These are phyloP conservation scores for Sequoiadendron giganteum DNA, from an alignment of 75 land plant species.

Conservation along the genomic window DNA sequence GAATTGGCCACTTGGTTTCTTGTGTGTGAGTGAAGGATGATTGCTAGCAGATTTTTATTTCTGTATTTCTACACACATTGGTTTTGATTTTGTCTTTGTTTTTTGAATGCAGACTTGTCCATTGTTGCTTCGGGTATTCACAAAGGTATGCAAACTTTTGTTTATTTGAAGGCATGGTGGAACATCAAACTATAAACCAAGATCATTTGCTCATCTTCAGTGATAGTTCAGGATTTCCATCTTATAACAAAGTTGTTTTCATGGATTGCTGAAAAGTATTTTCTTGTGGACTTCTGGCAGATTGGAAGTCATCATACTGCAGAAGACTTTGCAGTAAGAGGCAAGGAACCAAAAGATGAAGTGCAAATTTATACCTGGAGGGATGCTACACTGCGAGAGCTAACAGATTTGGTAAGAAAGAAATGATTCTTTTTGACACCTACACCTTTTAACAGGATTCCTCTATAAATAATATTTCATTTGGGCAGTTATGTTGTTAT, in stretches of 20 bases:
- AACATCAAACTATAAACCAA: neutral
- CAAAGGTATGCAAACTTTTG: conserved; percentile 56
- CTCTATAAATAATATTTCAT: neutral
- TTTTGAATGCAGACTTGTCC: conserved; percentile 75
- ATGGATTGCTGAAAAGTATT: neutral
- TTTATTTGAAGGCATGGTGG: neutral
- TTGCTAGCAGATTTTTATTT: neutral
- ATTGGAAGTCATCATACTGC: conserved; percentile 72
- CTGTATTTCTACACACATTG: neutral
- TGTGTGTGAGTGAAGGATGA: neutral
- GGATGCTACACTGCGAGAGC: conserved; percentile 89
- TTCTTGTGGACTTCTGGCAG: conserved; percentile 21
- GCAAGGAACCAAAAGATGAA: conserved; percentile 92
- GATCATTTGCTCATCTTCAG: neutral
- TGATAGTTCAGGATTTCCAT: neutral
- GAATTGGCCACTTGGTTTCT: neutral
- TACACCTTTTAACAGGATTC: neutral
- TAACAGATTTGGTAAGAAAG: conserved; percentile 81
- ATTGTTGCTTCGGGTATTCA: conserved; percentile 77
- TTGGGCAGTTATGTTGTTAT: neutral
- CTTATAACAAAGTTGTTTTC: neutral
- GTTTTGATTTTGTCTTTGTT: conserved; percentile 7
- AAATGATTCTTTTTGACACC: neutral
- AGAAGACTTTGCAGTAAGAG: conserved; percentile 80
- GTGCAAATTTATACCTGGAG: conserved; percentile 95